Conservation (phyloP, 2,329 filamentous ascomycete species). For the Neoarthrinium moseri region DNA sequence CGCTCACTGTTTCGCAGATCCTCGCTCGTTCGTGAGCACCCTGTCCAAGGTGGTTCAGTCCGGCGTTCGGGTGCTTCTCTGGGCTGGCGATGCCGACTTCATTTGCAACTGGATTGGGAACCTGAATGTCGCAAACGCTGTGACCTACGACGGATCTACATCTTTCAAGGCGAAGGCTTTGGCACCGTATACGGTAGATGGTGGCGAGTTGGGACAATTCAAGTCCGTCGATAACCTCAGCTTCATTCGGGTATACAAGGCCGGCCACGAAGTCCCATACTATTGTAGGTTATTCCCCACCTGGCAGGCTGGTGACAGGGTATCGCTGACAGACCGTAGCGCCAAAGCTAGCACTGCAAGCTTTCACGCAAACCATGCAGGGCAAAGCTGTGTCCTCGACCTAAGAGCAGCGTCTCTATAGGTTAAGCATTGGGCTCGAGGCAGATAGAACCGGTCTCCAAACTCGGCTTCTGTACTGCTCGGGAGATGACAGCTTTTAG, state of each 20-base stretch:
- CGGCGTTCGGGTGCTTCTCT: conserved; percentile 48
- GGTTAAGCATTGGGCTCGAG: no score
- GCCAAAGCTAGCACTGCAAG: conserved; percentile 42
- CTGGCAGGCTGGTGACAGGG: not conserved
- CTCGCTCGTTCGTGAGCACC: conserved; percentile 41
- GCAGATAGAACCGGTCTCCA: no score
- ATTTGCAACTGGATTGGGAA: conserved; percentile 59
- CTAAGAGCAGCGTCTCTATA: no score
- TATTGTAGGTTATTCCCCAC: conserved; percentile 38
- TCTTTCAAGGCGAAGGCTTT: conserved; percentile 38
- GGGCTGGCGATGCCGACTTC: conserved; percentile 58
- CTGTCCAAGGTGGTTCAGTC: conserved; percentile 44
- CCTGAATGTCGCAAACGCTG: conserved; percentile 41
- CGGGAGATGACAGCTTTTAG: no score
- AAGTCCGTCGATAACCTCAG: conserved; percentile 49
- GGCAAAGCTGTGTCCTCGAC: conserved; percentile 32
- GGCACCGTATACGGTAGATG: conserved; percentile 45
- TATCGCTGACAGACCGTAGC: conserved; percentile 20
- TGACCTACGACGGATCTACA: conserved; percentile 38
- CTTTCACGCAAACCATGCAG: conserved; percentile 44
- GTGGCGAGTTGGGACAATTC: conserved; percentile 44
- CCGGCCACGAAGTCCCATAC: conserved; percentile 40
- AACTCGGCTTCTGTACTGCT: no score
- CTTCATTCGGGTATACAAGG: conserved; percentile 46
- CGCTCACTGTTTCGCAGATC: conserved; percentile 23